Base-by-base conservation (phyloP, 2,329 filamentous ascomycete genomes). In the Ophiostoma sp. region DNA sequence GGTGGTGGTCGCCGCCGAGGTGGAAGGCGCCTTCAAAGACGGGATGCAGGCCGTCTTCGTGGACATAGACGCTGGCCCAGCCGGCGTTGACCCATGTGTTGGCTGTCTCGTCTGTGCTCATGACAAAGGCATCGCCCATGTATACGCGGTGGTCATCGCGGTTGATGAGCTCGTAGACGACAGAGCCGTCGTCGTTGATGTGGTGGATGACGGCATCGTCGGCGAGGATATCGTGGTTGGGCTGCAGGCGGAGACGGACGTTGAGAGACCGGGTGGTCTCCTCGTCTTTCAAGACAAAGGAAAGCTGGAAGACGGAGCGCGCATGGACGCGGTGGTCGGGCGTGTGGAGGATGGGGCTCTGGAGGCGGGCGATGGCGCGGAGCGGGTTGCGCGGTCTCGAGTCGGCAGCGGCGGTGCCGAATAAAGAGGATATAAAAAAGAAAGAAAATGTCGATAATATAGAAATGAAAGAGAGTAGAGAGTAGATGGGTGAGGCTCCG, bases 1-100 rank as follows among this genome's bases (percentile, higher is more conserved):
- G 93, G 79, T 99, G 93, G 75, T 94, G 88, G 77, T 97, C 88
- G 70, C 90, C 88, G 76, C 91, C 82, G 52, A 98, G 81, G 44
- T 90, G 89, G 78, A 98, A 97, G 2, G 90, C 90, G 69, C 95
- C 95, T 79, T 97, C 92, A 75, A 99, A 99, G 39, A 97, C 79
- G 31, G 95, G 95, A 20, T 86, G 77, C 60, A 83, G 79, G 2
- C 95, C 95, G 80, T 99, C 95, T 73, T 84, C 83, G 75, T 87
- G 85, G 13, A 99, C 83, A 67, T 89, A 87, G 72, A 98, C 88
- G 71, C 95, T 86, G 62, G 94, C 92, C 92, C 92, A 97, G 64
- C 95, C 95, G 20, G 89, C 90, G 73, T 90, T 88, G 70, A 87
- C 87, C 92, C 93, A 98, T 74, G 87, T 86, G 70, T 57, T 39